phyloP scores from a whole-genome alignment of 257 asterid genomes.

The Paulownia fortunei region DNA sequence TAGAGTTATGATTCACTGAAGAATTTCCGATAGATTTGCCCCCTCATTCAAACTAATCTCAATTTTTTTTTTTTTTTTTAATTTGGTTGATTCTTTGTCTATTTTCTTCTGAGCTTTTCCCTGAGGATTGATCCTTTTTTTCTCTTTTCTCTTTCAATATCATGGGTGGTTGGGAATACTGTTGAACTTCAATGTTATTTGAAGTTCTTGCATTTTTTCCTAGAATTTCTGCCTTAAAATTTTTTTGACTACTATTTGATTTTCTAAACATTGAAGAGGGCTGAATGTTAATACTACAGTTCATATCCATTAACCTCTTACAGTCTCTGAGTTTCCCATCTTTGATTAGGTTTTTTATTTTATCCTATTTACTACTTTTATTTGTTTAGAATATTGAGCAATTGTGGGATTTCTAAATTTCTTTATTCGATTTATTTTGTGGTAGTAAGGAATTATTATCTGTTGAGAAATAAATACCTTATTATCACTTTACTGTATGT shows the following conservation, averaged over 20 bases:
- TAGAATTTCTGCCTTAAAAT: neutral
- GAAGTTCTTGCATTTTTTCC: no score
- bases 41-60: constrained; percentile 73
- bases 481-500: neutral
- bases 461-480: no score
- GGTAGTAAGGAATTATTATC: neutral
- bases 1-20: constrained; percentile 72
- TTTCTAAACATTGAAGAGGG: no score
- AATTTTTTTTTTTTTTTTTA: constrained; percentile 32
- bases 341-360: neutral
- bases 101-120: neutral
- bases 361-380: neutral
- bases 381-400: neutral
- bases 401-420: neutral
- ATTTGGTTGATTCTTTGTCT: neutral
- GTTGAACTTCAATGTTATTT: neutral
- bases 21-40: constrained; percentile 73
- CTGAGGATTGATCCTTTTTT: neutral
- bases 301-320: neutral
- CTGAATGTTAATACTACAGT: neutral
- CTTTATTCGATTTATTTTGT: neutral
- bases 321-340: neutral
- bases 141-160: neutral
- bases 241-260: neutral
- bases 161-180: neutral